Evolutionary conservation across 1,284 basidiomycete species (phyloP), one percentile per base, ranked within the genome.

Genomic region (Trametes versicolor): DNA sequence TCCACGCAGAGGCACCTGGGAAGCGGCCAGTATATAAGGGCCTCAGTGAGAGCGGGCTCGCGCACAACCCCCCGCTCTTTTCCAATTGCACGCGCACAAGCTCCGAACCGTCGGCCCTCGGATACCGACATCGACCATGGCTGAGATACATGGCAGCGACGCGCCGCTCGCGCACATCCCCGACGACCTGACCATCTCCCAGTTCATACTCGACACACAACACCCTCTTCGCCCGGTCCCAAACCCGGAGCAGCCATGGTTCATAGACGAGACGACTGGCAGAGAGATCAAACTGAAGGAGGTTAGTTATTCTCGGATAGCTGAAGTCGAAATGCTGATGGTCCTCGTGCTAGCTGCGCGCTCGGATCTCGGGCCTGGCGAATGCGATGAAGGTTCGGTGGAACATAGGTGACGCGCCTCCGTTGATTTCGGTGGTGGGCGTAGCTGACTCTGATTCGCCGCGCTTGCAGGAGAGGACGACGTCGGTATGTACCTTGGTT

Each of bases 181-280:
- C 8, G 88, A 90, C 70, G 78, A 91, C 75, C 75, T 92, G 54
- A 87, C 87, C 12, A 79, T 92, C 21, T 83, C 87, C 9, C 90
- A 92, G 75, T 91, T 92, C 74, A 81, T 92, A 48, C 82, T 92
- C 23, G 85, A 88, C 64, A 73, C 75, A 6, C 71, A 80, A 4
- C 62, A 70, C 45, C 57, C 52, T 4, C 23, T 62, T 15, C 63
- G 68, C 21, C 68, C 68, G 4, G 58, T 60, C 8, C 56, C 49
- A 12, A 50, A 29, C 19, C 23, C 45, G 7, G 45, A 47, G 7
- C 62, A 47, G 13, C 67, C 73, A 3, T 73, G 71, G 64, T 60
- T 75, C 17, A 72, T 75, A 21, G 73, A 75, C 29, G 74, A 75
- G 47, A 62, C 53, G 6, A 70, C 70, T 1, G 74, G 74, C 2